Evolutionary conservation across 2,329 filamentous ascomycete genomes (phyloP), one percentile per base, ranked within the genome.

Genomic region (Huntiella moniliformis): DNA sequence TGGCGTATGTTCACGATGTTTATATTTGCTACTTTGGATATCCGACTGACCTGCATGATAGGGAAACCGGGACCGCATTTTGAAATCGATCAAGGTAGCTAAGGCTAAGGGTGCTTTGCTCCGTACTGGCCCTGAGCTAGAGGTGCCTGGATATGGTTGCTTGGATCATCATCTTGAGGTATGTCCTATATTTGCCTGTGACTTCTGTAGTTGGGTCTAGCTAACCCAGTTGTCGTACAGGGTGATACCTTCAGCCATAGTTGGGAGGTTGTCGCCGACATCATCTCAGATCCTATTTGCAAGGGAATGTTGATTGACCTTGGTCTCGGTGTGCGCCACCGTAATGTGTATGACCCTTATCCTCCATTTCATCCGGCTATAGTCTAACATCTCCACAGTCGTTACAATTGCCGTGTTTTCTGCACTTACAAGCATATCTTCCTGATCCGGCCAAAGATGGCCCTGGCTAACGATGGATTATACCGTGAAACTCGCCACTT

Each of bases 41-140:
- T 36, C 4, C 6, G 15, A 44, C 40, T 44, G 39, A 44, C 28
- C 31, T 7, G 15, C 10, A 4, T 12, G n/a, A 16, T 43, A 49
- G 47, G 77, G 76, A 34, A 83, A 83, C 54, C 59, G 66, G 2
- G 65, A 68, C 42, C 66, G 79, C 13, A 81, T 82, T 51, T 67
- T 77, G 13, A 65, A 79, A 56, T 75, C 71, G 46, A 76, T 82
- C 53, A 63, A 60, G 33, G 53, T 61, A 18, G 75, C 78, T 13
- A 82, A 81, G 58, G 63, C 61, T 40, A 64, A 65, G 3, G 73
- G 74, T 18, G 77, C 77, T n/a, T 70, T 65, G 7, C 59, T 82
- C n/a, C 67, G 77, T 44, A 67, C 71, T 2, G 73, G 73, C 3
- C 73, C 68, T 2, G 73, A 66, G 42, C 45, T 52, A 11, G 60